Conservation (phyloP, 2,329 filamentous ascomycete species). For the Coniochaeta prunicola region DNA sequence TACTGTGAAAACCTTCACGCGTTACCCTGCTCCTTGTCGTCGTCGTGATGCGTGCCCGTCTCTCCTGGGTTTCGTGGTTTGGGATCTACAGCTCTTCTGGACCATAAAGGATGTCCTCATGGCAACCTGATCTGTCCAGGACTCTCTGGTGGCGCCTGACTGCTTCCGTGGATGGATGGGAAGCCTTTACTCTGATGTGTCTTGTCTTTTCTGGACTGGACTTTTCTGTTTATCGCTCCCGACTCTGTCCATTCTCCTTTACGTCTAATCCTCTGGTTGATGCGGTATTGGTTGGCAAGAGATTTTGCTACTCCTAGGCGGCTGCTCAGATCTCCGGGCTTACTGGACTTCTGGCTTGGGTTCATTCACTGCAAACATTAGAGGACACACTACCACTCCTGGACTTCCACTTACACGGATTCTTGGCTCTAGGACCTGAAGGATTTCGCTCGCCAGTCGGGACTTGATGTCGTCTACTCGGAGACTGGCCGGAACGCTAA, state of each 20-base stretch:
- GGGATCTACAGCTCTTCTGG: neutral
- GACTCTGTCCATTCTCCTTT: neutral
- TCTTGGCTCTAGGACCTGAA: constrained; percentile 93
- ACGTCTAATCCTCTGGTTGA: constrained; percentile 8
- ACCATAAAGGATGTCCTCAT: neutral
- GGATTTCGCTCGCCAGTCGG: constrained; percentile 96
- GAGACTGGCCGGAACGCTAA: constrained; percentile 90
- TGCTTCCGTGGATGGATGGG: neutral
- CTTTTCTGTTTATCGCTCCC: neutral
- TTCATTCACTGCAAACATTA: constrained; percentile 23
- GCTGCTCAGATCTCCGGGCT: constrained; percentile 14
- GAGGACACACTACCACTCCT: constrained; percentile 27
- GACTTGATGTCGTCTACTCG: constrained; percentile 95
- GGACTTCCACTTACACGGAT: constrained; percentile 72
- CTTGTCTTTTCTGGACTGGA: neutral
- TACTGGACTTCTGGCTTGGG: constrained; percentile 24
- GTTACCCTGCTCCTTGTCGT: neutral
- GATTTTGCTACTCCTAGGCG: constrained; percentile 6
- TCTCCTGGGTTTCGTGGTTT: neutral
- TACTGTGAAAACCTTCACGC: neutral
- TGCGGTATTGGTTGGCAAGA: constrained; percentile 4
- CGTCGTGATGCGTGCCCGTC: neutral
- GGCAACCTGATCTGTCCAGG: neutral
- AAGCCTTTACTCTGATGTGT: neutral
- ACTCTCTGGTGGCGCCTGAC: neutral